Evolutionary conservation across 176 grass and related monocot genomes (phyloP), one percentile per base, ranked within the genome.

Genomic region (Lolium rigidum): DNA sequence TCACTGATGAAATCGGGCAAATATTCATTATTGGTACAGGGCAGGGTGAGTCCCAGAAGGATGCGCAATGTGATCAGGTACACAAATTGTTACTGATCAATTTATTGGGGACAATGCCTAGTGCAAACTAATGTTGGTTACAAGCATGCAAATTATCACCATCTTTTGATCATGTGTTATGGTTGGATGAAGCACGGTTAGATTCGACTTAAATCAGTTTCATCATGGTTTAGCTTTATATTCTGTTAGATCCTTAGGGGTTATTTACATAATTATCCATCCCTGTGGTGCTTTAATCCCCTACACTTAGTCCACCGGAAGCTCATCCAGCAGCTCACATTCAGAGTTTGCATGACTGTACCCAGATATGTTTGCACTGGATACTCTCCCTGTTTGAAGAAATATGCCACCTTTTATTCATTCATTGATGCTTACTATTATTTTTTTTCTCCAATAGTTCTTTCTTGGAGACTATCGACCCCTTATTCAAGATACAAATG

Each of bases 391-490:
- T 47, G 46, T 47, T 47, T 47, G 46, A 10, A 8, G 46, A 47
- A 50, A 37, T 59, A 74, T 60, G 18, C 24, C 6, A 62, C 57
- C 41, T 59, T 85, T 80, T 82, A 58, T 74, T 68, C 44, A 35
- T 10, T 83, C 56, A 21, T 13, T 67, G 74, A 84, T 81, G 28
- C 31, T 82, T 31, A 77, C 71, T 71, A 7, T 56, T 9, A 15
- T 16, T 62, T 76, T 73, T 71, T 71, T 35, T 20, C 69, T 81
- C 58, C 15, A 49, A 86, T 82, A 98, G 96, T 98, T 98, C 65
- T 98, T 98, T 87, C 96, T 98, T 80, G 96, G 96, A 86, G 96
- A 98, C 67, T 98, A 98, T 85, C 96, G 96, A 3, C 96, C 96
- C 12, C 93, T 98, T 84, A 90, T 87, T 56, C 93, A 83, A 74